Conservation (phyloP, 2,329 filamentous ascomycete genomes). For the Aaosphaeria pasadenensis region DNA sequence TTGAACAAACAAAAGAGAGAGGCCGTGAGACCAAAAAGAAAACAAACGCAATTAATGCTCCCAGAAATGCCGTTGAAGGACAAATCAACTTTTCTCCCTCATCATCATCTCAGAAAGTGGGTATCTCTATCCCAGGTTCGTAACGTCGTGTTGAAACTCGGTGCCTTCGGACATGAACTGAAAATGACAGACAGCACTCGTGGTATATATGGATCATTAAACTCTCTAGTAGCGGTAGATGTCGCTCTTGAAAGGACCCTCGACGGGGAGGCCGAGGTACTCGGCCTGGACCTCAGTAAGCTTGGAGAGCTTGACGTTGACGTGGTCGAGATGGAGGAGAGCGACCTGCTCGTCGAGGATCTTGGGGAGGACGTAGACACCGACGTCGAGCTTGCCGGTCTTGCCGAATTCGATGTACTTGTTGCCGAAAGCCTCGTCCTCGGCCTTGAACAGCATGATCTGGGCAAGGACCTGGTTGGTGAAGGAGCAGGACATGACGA, state of each 20-base stretch:
- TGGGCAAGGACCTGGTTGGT: slow-evolving; percentile 99
- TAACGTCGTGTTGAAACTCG: slow-evolving; percentile 57
- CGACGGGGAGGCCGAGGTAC: slow-evolving; percentile 80
- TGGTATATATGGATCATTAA: slow-evolving; percentile 16
- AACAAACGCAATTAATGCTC: slow-evolving; percentile 24
- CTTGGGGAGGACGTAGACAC: slow-evolving; percentile 98
- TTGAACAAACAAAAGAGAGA: too few relatives aligned
- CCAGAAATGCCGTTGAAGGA: slow-evolving; percentile 59
- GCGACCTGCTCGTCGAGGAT: slow-evolving; percentile 98
- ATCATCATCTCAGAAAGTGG: slow-evolving; percentile 19
- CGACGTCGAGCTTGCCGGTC: slow-evolving; percentile 82
- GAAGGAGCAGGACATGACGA: slow-evolving; percentile 99
- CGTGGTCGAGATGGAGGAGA: slow-evolving; percentile 85
- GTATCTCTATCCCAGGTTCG: slow-evolving; percentile 54
- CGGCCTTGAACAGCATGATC: slow-evolving; percentile 95
- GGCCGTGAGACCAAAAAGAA: slow-evolving; percentile 16
- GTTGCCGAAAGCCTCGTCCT: slow-evolving; percentile 79
- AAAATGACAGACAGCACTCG: slow-evolving; percentile 5
- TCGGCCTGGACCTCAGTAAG: slow-evolving; percentile 86
- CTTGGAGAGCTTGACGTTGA: slow-evolving; percentile 89
- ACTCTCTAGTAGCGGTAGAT: slow-evolving; percentile 60
- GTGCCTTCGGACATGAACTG: neutral
- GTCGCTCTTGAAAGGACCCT: slow-evolving; percentile 96
- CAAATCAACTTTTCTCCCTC: slow-evolving; percentile 48
- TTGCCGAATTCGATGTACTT: slow-evolving; percentile 98